Conservation (phyloP, 2,329 filamentous ascomycete species). For the Stagonosporopsis vannaccii region DNA sequence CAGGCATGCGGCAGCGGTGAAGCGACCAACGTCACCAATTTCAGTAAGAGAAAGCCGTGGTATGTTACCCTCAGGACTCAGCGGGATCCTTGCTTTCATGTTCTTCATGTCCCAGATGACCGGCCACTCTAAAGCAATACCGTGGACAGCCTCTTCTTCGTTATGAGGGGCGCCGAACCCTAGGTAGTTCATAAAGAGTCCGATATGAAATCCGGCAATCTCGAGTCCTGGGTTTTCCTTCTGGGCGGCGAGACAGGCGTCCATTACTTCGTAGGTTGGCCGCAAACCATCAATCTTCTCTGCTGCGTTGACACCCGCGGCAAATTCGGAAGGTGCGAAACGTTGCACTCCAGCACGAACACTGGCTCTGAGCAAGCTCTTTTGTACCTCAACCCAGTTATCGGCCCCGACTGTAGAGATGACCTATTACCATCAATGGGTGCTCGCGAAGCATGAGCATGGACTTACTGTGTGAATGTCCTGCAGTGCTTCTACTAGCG, state of each 20-base stretch:
- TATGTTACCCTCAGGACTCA: constrained; percentile 27
- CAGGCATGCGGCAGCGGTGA: constrained; percentile 42
- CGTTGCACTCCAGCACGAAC: constrained; percentile 60
- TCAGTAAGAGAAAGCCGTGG: constrained; percentile 43
- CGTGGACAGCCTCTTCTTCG: constrained; percentile 27
- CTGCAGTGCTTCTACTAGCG: neutral
- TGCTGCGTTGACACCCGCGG: constrained; percentile 28
- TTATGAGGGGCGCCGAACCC: constrained; percentile 30
- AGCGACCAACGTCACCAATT: constrained; percentile 42
- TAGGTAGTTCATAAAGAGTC: constrained; percentile 49
- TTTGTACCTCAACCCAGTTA: constrained; percentile 48
- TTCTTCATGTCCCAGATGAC: constrained; percentile 23
- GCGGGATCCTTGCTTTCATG: constrained; percentile 37
- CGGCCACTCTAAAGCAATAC: constrained; percentile 26
- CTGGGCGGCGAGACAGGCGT: constrained; percentile 28
- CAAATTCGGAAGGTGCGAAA: constrained; percentile 62
- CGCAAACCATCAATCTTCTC: constrained; percentile 29
- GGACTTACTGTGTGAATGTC: neutral
- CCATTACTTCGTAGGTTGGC: constrained; percentile 33
- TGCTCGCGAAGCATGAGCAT: neutral
- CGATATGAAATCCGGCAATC: constrained; percentile 40
- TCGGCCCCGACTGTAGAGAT: constrained; percentile 27
- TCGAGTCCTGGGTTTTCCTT: constrained; percentile 31
- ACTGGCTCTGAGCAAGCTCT: constrained; percentile 57
- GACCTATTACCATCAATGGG: constrained; percentile 15